Percentiles rank a stretch among this genome's conserved stretches.
Conservation (phyloP, 805 yeast genomes). For the Sporopachydermia lactativora region DNA sequence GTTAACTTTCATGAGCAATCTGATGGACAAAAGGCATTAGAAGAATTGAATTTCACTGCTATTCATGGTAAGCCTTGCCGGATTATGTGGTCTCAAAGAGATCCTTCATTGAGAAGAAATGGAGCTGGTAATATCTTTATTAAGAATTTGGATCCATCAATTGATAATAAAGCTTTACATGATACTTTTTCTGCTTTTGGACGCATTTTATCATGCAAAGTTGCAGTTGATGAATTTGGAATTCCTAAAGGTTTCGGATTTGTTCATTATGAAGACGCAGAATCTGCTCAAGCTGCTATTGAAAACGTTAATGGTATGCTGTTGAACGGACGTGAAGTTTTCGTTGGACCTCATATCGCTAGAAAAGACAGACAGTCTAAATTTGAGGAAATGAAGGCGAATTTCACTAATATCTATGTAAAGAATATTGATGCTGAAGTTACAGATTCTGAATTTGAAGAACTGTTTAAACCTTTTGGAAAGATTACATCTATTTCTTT, state of each 20-base stretch:
- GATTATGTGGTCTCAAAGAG: conserved; percentile 99
- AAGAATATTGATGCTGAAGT: conserved; percentile 73
- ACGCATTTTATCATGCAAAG: conserved; percentile 89
- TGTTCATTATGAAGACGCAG: conserved; percentile 89
- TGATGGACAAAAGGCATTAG: conserved; percentile 90
- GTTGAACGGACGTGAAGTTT: conserved; percentile 90
- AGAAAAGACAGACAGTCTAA: conserved; percentile 90
- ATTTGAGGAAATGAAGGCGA: conserved; percentile 78
- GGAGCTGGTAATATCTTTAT: conserved; percentile 96
- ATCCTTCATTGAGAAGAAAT: conserved; percentile 85
- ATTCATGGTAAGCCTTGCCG: conserved; percentile 96
- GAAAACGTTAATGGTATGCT: conserved; percentile 97
- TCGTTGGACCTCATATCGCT: conserved; percentile 86
- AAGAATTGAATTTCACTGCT: conserved; percentile 85
- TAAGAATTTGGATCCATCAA: conserved; percentile 97
- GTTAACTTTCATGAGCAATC: conserved; percentile 83
- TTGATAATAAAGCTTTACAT: conserved; percentile 96
- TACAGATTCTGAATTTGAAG: conserved; percentile 48
- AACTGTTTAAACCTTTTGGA: conserved; percentile 63
- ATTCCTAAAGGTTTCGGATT: conserved; percentile 92
- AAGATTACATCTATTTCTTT: conserved; percentile 69
- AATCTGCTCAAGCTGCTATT: conserved; percentile 88
- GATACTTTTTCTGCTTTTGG: conserved; percentile 98
- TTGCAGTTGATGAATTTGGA: conserved; percentile 88
- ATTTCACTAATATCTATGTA: conserved; percentile 91